Conservation (phyloP, 2,329 filamentous ascomycete genomes). For the Fusarium continuum region DNA sequence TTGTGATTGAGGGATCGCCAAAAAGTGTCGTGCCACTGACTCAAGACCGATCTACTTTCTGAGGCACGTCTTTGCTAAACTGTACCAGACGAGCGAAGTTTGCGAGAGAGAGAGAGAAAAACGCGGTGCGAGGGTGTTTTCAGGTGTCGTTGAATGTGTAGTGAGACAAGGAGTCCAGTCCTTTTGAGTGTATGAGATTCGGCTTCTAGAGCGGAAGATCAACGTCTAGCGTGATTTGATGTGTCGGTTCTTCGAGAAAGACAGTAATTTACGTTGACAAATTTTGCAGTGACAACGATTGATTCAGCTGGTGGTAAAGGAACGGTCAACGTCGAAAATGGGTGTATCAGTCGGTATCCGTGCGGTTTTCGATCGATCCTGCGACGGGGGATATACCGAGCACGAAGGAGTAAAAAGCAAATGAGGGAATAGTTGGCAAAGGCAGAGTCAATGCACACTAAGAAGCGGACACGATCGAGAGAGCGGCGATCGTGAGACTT, state of each 20-base stretch:
- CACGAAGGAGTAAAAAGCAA: slow-evolving; percentile 11
- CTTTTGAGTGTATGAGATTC: slow-evolving; percentile 34
- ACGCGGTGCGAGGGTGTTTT: slow-evolving; percentile 16
- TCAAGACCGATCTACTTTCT: slow-evolving; percentile 24
- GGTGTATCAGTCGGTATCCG: slow-evolving; percentile 38
- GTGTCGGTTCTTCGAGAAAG: slow-evolving; percentile 29
- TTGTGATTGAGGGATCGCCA: slow-evolving; percentile 5
- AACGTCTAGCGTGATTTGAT: slow-evolving; percentile 27
- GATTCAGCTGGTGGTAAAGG: slow-evolving; percentile 28
- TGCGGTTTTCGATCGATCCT: slow-evolving; percentile 41
- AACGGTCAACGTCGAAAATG: slow-evolving; percentile 46
- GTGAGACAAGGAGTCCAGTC: slow-evolving; percentile 44
- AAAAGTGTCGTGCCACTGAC: slow-evolving; percentile 35
- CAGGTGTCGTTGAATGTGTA: slow-evolving; percentile 23
- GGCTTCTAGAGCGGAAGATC: slow-evolving; percentile 28
- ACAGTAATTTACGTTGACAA: slow-evolving; percentile 27
- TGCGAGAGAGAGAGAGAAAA: slow-evolving; percentile 25
- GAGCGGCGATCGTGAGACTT: slow-evolving; percentile 34
- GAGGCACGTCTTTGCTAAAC: slow-evolving; percentile 17
- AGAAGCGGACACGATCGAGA: slow-evolving; percentile 32
- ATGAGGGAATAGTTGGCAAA: slow-evolving; percentile 16
- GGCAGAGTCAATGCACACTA: slow-evolving; percentile 30
- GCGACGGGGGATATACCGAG: slow-evolving; percentile 41
- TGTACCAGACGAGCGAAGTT: slow-evolving; percentile 20
- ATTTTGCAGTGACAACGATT: slow-evolving; percentile 26